These are phyloP conservation scores for Starmerella floris DNA, from an alignment of 805 yeast species.

Conservation along the genomic window DNA sequence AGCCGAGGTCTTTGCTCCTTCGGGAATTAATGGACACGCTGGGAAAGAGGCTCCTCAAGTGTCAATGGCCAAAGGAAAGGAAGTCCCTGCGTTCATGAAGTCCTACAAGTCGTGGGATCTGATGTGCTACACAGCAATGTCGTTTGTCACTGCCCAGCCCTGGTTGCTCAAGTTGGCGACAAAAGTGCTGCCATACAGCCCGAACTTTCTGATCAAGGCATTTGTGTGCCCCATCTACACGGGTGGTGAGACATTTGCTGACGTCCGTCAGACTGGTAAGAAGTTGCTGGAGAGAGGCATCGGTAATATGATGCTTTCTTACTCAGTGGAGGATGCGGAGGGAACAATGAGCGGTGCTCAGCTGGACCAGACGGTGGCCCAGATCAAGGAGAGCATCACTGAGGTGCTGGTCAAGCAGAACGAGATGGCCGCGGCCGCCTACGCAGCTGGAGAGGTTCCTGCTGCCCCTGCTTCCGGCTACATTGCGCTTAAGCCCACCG, in stretches of 20 bases:
- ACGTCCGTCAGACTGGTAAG: slow-evolving; percentile 60
- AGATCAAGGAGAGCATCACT: slow-evolving; percentile 45
- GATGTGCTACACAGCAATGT: slow-evolving; percentile 24
- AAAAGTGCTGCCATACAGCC: slow-evolving; percentile 32
- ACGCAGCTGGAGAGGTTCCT: slow-evolving; percentile 29
- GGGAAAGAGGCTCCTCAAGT: not conserved
- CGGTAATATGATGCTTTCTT: slow-evolving; percentile 87
- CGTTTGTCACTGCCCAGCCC: slow-evolving; percentile 27
- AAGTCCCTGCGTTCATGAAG: slow-evolving; percentile 21
- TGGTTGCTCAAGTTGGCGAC: slow-evolving; percentile 25
- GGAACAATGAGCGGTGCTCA: slow-evolving; percentile 38
- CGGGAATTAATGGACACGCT: too few relatives aligned
- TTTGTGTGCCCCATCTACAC: slow-evolving; percentile 74
- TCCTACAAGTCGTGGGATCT: slow-evolving; percentile 22
- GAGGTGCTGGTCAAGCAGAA: slow-evolving; percentile 52
- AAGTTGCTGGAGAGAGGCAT: slow-evolving; percentile 60
- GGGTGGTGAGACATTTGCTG: slow-evolving; percentile 70
- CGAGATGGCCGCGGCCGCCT: slow-evolving; percentile 25
- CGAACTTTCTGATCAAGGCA: slow-evolving; percentile 53
- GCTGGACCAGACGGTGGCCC: slow-evolving; percentile 29
- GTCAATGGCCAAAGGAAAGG: too few relatives aligned
- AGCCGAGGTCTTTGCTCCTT: slow-evolving; percentile 13
- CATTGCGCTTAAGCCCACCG: slow-evolving; percentile 88
- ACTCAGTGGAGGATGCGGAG: slow-evolving; percentile 85
- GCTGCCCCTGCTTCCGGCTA: slow-evolving; percentile 79